A percentile compares a stretch with the other conserved stretches of the same genome.
Evolutionary conservation across 169 alveolate genomes (phyloP).

Genomic region (Neospora caninum): DNA sequence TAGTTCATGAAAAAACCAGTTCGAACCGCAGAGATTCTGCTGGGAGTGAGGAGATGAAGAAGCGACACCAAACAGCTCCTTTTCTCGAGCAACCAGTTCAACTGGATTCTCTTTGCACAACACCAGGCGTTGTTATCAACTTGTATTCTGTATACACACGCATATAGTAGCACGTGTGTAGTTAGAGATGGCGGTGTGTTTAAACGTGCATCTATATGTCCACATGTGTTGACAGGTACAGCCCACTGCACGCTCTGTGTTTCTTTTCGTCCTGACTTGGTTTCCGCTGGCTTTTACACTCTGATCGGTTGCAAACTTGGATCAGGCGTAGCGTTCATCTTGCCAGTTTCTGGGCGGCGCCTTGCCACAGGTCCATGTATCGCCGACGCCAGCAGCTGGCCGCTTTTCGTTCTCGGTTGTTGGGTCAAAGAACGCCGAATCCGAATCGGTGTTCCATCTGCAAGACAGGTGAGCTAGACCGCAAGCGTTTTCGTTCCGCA

Average conservation of each 20-base stretch:
- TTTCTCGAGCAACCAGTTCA: neutral
- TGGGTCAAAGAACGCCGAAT: slow-evolving; percentile 24
- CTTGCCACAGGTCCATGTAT: neutral
- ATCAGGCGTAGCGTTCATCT: no score
- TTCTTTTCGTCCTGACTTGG: neutral
- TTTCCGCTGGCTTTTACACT: no score
- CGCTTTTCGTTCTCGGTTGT: slow-evolving; percentile 14
- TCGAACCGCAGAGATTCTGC: neutral
- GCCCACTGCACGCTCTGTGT: neutral
- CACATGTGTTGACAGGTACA: neutral
- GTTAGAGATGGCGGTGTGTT: neutral
- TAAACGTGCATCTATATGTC: neutral
- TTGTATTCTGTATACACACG: no score
- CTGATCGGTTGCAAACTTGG: neutral
- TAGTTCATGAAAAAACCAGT: neutral
- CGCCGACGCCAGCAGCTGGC: slow-evolving; percentile 50
- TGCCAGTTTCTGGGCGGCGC: neutral
- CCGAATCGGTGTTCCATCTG: slow-evolving; percentile 16
- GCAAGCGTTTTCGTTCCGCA: no score
- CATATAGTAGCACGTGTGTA: no score
- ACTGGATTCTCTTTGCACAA: no score
- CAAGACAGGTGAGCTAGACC: slow-evolving; percentile 2
- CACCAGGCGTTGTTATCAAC: no score
- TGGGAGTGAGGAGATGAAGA: neutral
- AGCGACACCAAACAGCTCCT: neutral